Conservation (phyloP, 1,284 basidiomycete genomes). For the Ceratobasidium sp. region DNA sequence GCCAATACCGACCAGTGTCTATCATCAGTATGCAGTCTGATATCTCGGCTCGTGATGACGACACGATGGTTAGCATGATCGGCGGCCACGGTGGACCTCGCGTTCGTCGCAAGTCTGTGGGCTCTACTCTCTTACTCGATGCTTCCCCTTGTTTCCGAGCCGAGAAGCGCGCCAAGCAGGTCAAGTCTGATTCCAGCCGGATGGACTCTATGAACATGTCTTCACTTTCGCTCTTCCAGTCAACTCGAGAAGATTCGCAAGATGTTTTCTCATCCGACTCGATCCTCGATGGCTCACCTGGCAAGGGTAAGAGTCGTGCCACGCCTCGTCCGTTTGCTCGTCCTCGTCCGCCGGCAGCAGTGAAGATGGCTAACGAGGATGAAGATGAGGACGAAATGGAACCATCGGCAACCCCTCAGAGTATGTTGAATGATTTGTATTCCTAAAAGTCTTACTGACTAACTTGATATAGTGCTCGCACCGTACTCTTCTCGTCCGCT, state of each 20-base stretch:
- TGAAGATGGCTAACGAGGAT: not conserved
- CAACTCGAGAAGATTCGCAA: slow-evolving; percentile 47
- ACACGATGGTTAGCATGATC: slow-evolving; percentile 82
- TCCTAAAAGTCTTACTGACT: not conserved
- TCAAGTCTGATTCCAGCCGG: slow-evolving; percentile 32
- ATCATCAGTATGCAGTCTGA: slow-evolving; percentile 62
- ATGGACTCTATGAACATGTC: not conserved
- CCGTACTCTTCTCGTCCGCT: not conserved
- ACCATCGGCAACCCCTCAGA: not conserved
- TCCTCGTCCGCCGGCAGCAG: slow-evolving; percentile 11
- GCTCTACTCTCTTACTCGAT: slow-evolving; percentile 63
- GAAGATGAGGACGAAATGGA: not conserved
- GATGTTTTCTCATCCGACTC: slow-evolving; percentile 38
- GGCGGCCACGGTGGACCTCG: slow-evolving; percentile 64
- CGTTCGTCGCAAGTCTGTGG: slow-evolving; percentile 68
- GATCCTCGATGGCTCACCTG: slow-evolving; percentile 20
- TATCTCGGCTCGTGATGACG: slow-evolving; percentile 65
- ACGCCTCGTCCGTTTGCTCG: slow-evolving; percentile 21
- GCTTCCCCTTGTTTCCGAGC: slow-evolving; percentile 70
- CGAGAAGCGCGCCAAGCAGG: slow-evolving; percentile 65
- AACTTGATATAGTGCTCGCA: slow-evolving; percentile 4
- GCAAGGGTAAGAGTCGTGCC: slow-evolving; percentile 10
- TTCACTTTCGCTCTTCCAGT: slow-evolving; percentile 47
- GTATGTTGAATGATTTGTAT: not conserved
- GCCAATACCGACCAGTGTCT: slow-evolving; percentile 68